Evolutionary conservation across 495 filamentous ascomycete genomes (phyloP), one percentile per base, ranked within the genome.

Genomic region (Physcia stellaris): DNA sequence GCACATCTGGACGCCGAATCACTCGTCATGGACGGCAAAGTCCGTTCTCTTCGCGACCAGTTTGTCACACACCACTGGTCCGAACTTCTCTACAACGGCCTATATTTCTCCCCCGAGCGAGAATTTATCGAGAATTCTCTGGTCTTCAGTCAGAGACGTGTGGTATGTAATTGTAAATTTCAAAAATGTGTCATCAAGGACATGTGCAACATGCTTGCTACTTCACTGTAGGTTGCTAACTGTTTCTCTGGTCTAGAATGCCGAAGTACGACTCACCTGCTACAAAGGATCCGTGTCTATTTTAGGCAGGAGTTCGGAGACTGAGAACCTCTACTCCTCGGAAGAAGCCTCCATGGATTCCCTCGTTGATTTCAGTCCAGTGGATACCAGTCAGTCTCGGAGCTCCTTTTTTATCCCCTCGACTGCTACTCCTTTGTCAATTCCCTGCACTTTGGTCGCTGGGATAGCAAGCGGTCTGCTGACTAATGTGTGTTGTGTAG

Each of bases 281-380:
- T 92, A 84, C 71, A 90, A 92, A 70, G 87, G 86, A 47, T 68
- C 52, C 50, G 68, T 80, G 43, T 74, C 62, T 53, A 68, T 90
- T 19, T 64, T 94, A 15, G 85, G 86, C 49, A 74, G 87, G 37
- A 77, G 65, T 57, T 74, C 64, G 50, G 69, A 79, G 51, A 81
- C 80, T 40, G 77, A 79, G 69, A 93, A 92, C 68, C 71, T 94
- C 40, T 94, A 96, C 62, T 71, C 73, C 56, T 73, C 73, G 65
- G 63, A 68, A 48, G 84, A 93, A 64, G 71, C 73, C 31, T 78
- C 69, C 46, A 96, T 94, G 88, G 88, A 94, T 61, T 75, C 77
- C 51, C 75, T 94, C 50, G 80, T 73, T 54, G 76, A 77, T 52
- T 93, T 94, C 64, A 66, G 62, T 39, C 85, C 85, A 24, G 62